phyloP scores from a whole-genome alignment of 2,329 filamentous ascomycete genomes.

The Massarina eburnea region DNA sequence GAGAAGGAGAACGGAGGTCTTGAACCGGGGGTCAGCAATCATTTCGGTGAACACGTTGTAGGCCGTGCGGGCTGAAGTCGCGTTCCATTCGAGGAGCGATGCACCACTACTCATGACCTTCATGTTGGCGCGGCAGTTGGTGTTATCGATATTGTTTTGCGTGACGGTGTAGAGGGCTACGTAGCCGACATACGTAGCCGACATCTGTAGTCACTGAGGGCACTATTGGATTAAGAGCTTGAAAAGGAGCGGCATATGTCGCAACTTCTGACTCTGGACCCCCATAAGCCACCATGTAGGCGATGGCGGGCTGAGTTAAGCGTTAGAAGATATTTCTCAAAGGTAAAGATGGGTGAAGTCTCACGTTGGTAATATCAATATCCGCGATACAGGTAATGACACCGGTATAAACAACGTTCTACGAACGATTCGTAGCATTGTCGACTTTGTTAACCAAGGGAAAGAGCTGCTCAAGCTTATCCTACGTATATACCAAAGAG shows the following conservation, averaged over 20 bases:
- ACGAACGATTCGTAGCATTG: constrained; percentile 2
- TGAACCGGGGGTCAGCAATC: constrained; percentile 21
- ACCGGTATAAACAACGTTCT: constrained; percentile 15
- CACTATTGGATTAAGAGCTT: constrained; percentile 14
- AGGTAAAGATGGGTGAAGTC: background rate
- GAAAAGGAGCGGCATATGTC: constrained; percentile 17
- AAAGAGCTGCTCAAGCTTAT: constrained; percentile 9
- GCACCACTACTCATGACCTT: constrained; percentile 17
- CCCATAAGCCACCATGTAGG: constrained; percentile 21
- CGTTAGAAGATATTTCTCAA: background rate
- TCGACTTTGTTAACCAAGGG: constrained; percentile 12
- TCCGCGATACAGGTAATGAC: constrained; percentile 11
- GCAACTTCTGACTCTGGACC: constrained; percentile 16
- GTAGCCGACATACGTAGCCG: constrained; percentile 17
- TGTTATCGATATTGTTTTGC: constrained; percentile 14
- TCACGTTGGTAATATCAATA: constrained; percentile 18
- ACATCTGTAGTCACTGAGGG: constrained; percentile 10
- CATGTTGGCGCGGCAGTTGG: constrained; percentile 12
- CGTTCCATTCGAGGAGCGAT: constrained; percentile 20
- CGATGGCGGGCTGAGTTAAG: constrained; percentile 12
- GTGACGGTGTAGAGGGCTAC: constrained; percentile 18
- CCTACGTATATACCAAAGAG: constrained; percentile 4
- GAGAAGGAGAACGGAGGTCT: constrained; percentile 14
- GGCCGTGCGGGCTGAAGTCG: constrained; percentile 14
- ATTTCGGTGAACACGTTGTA: constrained; percentile 19